Conservation (phyloP, 306 rosid species). For the Rosa persica region DNA sequence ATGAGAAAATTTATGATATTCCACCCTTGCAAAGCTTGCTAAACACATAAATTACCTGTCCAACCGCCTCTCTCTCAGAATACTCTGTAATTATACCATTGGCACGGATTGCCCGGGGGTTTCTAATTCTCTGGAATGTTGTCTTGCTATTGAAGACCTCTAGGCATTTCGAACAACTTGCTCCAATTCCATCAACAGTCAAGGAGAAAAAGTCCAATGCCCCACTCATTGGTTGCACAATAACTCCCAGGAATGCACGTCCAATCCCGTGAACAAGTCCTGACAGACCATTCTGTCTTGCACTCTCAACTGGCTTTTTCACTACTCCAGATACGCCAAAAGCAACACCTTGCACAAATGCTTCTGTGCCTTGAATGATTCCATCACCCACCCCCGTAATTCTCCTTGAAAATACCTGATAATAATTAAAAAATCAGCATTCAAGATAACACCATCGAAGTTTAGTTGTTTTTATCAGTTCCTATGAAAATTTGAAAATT, state of each 20-base stretch:
- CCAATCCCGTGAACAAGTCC: slow-evolving; percentile 96
- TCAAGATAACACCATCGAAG: background rate
- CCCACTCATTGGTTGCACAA: slow-evolving; percentile 96
- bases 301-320: slow-evolving; percentile 93
- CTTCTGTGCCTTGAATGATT: slow-evolving; percentile 91
- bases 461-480: background rate
- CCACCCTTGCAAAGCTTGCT: slow-evolving; percentile 1
- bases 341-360: slow-evolving; percentile 95
- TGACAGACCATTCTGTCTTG: slow-evolving; percentile 83
- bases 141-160: slow-evolving; percentile 74
- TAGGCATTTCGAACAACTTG: slow-evolving; percentile 92
- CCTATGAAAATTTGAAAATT: background rate
- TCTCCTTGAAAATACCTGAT: slow-evolving; percentile 90
- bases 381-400: slow-evolving; percentile 98
- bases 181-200: slow-evolving; percentile 98
- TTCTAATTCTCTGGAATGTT: slow-evolving; percentile 68
- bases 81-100: slow-evolving; percentile 78
- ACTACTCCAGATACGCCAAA: slow-evolving; percentile 94
- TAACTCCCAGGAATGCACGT: slow-evolving; percentile 82
- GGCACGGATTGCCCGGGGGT: slow-evolving; percentile 76
- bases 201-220: slow-evolving; percentile 94
- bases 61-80: slow-evolving; percentile 84
- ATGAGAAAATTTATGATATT: background rate
- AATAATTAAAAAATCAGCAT: slow-evolving; percentile 33
- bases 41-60: slow-evolving; percentile 62